These are phyloP conservation scores for Ogataea polymorpha DNA, from an alignment of 805 yeast species.

Conservation along the genomic window DNA sequence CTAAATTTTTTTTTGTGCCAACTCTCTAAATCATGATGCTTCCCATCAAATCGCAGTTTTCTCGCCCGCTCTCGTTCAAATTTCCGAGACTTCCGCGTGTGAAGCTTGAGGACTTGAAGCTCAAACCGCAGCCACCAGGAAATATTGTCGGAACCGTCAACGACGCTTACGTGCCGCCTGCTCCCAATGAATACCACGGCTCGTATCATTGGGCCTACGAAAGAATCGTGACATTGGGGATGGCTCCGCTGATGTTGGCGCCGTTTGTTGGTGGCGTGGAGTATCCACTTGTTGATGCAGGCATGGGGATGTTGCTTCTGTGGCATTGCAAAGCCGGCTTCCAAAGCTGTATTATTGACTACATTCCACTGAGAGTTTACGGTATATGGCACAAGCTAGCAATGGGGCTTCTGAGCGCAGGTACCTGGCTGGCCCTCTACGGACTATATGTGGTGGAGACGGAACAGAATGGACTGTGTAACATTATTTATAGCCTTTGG, in stretches of 20 bases:
- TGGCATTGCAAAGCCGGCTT: constrained; percentile 85
- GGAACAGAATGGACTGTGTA: constrained; percentile 73
- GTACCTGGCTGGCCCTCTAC: constrained; percentile 65
- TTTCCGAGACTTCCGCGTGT: constrained; percentile 16
- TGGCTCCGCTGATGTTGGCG: constrained; percentile 72
- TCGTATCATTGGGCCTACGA: constrained; percentile 94
- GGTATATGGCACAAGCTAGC: constrained; percentile 74
- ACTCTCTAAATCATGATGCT: constrained; percentile 4
- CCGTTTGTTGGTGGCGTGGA: constrained; percentile 78
- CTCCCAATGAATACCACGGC: constrained; percentile 64
- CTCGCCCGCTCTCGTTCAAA: constrained; percentile 18
- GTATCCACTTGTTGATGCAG: constrained; percentile 68
- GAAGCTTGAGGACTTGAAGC: constrained; percentile 37
- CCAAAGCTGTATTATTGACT: constrained; percentile 88
- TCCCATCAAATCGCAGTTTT: constrained; percentile 5
- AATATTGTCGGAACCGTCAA: constrained; percentile 89
- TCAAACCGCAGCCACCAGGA: constrained; percentile 83
- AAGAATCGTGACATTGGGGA: constrained; percentile 60
- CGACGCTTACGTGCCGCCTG: constrained; percentile 76
- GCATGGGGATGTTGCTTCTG: constrained; percentile 61
- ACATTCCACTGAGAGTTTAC: constrained; percentile 82
- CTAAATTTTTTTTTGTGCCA: not conserved
- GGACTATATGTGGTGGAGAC: constrained; percentile 85
- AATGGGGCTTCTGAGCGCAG: constrained; percentile 62
- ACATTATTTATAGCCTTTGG: constrained; percentile 65